Evolutionary conservation across 2,329 filamentous ascomycete genomes (phyloP).

Genomic region (Hymenoscyphus infarciens): DNA sequence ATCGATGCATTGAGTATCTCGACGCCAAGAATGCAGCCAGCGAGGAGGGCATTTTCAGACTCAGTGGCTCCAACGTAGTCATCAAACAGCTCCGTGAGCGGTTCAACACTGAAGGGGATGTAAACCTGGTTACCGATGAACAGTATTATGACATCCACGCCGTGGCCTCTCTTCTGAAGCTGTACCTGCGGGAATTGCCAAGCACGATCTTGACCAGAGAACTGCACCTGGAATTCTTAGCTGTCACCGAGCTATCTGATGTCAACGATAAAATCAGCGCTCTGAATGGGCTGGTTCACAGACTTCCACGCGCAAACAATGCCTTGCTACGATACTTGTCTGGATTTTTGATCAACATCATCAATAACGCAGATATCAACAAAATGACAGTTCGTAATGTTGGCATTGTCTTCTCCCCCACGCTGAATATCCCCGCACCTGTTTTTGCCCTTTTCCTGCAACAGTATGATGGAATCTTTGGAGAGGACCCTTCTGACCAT

Average conservation of each 20-base stretch:
- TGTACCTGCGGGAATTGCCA: constrained; percentile 89
- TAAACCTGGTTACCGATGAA: constrained; percentile 78
- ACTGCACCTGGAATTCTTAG: constrained; percentile 82
- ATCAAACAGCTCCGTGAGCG: constrained; percentile 88
- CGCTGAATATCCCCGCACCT: constrained; percentile 90
- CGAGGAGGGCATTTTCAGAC: constrained; percentile 93
- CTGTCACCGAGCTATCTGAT: constrained; percentile 74
- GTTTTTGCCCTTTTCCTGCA: constrained; percentile 93
- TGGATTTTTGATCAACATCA: constrained; percentile 84
- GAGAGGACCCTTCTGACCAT: constrained; percentile 49
- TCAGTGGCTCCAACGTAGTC: constrained; percentile 94
- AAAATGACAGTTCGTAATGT: constrained; percentile 99
- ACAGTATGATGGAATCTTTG: constrained; percentile 84
- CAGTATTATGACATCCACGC: constrained; percentile 95
- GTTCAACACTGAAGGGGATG: constrained; percentile 89
- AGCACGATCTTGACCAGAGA: constrained; percentile 88
- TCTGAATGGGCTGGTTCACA: constrained; percentile 74
- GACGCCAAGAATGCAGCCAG: constrained; percentile 73
- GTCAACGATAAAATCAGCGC: constrained; percentile 71
- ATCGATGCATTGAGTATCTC: constrained; percentile 91
- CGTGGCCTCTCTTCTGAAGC: constrained; percentile 87
- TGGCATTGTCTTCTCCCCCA: constrained; percentile 96
- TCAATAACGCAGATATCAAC: constrained; percentile 84
- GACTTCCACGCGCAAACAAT: constrained; percentile 75
- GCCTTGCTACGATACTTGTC: constrained; percentile 81